phyloP scores from a whole-genome alignment of 2,329 filamentous ascomycete species.

The Aspergillus sp. region DNA sequence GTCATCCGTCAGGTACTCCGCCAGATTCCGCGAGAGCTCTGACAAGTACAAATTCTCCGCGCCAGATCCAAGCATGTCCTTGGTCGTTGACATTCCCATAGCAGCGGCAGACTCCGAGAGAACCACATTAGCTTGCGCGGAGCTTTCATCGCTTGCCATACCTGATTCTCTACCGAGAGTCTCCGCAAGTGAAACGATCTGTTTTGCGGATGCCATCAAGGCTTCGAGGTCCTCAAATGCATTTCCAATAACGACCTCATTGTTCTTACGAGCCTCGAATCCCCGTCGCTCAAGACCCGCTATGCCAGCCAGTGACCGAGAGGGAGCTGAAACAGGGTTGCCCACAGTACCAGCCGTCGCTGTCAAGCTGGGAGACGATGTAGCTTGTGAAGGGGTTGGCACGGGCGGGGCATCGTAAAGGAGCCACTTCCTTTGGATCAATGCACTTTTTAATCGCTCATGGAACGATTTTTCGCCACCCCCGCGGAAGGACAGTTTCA shows the following conservation, averaged over 20 bases:
- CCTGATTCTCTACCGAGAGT: constrained; percentile 64
- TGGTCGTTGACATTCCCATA: constrained; percentile 83
- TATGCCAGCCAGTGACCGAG: constrained; percentile 64
- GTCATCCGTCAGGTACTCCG: constrained; percentile 84
- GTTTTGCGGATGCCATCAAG: constrained; percentile 93
- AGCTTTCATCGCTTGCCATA: constrained; percentile 50
- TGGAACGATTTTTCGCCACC: constrained; percentile 87
- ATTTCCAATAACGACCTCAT: constrained; percentile 82
- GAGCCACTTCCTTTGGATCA: constrained; percentile 93
- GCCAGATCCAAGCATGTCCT: constrained; percentile 79
- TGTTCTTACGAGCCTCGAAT: constrained; percentile 78
- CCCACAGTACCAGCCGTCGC: constrained; percentile 16
- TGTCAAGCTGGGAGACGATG: constrained; percentile 22
- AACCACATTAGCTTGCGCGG: constrained; percentile 62
- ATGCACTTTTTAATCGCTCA: constrained; percentile 75
- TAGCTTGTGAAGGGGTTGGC: constrained; percentile 50
- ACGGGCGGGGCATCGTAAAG: constrained; percentile 81
- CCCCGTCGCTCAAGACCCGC: constrained; percentile 84
- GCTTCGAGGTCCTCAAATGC: constrained; percentile 96
- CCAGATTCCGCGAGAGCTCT: constrained; percentile 73
- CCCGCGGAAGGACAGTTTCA: constrained; percentile 85
- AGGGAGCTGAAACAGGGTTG: constrained; percentile 16
- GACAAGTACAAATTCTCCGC: constrained; percentile 82
- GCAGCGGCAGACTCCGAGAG: constrained; percentile 75
- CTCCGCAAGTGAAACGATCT: constrained; percentile 88